Conservation (phyloP, 73 alveolate species). For the Tetrahymena malaccensis region DNA sequence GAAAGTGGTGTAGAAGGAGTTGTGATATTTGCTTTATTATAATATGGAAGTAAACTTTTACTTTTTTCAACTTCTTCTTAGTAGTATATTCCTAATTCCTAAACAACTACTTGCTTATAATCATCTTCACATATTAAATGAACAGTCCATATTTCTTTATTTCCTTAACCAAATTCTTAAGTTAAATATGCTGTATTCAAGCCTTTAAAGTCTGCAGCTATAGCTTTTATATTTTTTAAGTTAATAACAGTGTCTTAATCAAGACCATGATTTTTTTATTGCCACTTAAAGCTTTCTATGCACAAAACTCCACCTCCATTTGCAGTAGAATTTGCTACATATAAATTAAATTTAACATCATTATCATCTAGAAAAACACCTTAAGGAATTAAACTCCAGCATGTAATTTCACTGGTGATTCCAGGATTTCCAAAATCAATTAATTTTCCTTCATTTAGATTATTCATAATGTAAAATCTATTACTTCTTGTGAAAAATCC, state of each 20-base stretch:
- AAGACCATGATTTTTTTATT: not conserved
- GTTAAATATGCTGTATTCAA: not conserved
- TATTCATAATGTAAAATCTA: not conserved
- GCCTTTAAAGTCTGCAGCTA: not conserved
- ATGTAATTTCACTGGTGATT: not conserved
- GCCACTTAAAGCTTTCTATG: not conserved
- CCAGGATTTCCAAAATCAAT: not conserved
- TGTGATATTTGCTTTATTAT: not conserved
- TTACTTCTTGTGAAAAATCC: not conserved
- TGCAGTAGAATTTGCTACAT: not conserved
- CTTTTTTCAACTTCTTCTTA: not conserved
- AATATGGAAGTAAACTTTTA: not conserved
- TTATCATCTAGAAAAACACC: not conserved
- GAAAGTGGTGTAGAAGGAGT: not conserved
- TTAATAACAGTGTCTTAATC: not conserved
- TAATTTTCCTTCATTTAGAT: not conserved
- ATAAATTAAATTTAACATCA: not conserved
- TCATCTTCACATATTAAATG: not conserved
- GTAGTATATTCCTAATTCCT: not conserved
- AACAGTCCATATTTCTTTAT: not conserved
- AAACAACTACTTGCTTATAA: not conserved
- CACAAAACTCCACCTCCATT: not conserved
- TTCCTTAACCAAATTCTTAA: not conserved
- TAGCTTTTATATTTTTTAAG: not conserved
- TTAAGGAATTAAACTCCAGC: not conserved